Evolutionary conservation across 2,329 filamentous ascomycete genomes (phyloP).

Genomic region (Exophiala dermatitidis): DNA sequence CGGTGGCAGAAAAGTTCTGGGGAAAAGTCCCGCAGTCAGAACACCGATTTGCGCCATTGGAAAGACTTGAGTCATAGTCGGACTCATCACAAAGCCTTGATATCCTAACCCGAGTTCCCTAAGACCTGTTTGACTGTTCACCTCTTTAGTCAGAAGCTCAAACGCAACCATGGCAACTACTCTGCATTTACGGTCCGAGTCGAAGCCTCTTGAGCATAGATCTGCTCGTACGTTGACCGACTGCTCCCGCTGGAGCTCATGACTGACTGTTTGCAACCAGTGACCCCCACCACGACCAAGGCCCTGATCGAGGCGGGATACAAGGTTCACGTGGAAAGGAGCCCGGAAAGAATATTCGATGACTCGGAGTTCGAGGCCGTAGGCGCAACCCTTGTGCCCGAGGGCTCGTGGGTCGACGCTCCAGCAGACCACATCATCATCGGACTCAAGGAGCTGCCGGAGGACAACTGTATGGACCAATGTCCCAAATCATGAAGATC

Average conservation of each 20-base stretch:
- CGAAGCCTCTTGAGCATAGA: slow-evolving; percentile 26
- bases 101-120: too few species aligned
- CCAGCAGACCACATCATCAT: slow-evolving; percentile 63
- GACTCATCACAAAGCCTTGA: background rate
- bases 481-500: background rate
- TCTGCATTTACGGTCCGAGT: slow-evolving; percentile 25
- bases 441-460: slow-evolving; percentile 70
- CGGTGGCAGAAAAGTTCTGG: slow-evolving; percentile 18
- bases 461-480: slow-evolving; percentile 44
- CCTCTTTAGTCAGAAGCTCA: background rate
- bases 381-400: slow-evolving; percentile 59
- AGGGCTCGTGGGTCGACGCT: slow-evolving; percentile 61
- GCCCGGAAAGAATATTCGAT: slow-evolving; percentile 56
- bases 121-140: too few species aligned
- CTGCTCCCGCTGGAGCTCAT: background rate
- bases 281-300: slow-evolving; percentile 49
- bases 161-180: slow-evolving; percentile 22
- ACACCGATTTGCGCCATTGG: background rate
- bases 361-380: slow-evolving; percentile 53
- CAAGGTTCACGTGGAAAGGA: slow-evolving; percentile 59
- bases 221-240: slow-evolving; percentile 19
- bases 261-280: slow-evolving; percentile 2
- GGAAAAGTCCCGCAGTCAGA: background rate
- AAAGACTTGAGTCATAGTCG: slow-evolving; percentile 18
- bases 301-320: slow-evolving; percentile 63